These are phyloP conservation scores for Entomophthora muscae DNA, from an alignment of 371 early-diverging fungal species.

Conservation along the genomic window DNA sequence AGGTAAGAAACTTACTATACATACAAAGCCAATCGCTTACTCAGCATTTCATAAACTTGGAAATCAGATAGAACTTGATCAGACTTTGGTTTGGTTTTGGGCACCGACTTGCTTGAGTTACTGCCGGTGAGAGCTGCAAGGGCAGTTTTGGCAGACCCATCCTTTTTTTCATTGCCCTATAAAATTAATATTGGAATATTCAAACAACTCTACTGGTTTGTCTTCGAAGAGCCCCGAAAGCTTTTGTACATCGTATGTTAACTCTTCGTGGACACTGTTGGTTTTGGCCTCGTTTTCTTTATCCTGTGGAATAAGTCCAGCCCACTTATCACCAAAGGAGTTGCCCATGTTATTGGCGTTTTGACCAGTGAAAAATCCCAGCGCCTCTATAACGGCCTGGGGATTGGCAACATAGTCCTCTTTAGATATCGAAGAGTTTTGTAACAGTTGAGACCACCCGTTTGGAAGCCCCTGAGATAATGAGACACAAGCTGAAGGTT, in stretches of 20 bases:
- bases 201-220: no score
- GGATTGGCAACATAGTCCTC: constrained; percentile 92
- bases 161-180: no score
- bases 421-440: constrained; percentile 76
- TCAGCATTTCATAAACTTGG: constrained; percentile 6
- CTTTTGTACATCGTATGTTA: no score
- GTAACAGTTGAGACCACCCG: constrained; percentile 77
- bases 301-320: constrained; percentile 7
- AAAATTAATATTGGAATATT: no score
- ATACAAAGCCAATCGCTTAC: neutral
- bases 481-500: constrained; percentile 1
- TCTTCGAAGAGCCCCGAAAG: constrained; percentile 9
- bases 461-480: constrained; percentile 65
- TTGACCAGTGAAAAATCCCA: constrained; percentile 84
- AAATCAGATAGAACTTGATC: constrained; percentile 4
- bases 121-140: neutral
- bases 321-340: constrained; percentile 18
- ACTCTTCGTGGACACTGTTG: no score
- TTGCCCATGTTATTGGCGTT: constrained; percentile 29
- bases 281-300: no score
- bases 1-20: neutral
- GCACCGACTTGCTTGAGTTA: neutral
- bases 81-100: constrained; percentile 1
- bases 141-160: constrained; percentile 5
- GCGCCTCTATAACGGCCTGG: constrained; percentile 86